Evolutionary conservation across 75 land plant genomes (phyloP), one percentile per base, ranked within the genome.

Genomic region (Cryptomeria japonica): DNA sequence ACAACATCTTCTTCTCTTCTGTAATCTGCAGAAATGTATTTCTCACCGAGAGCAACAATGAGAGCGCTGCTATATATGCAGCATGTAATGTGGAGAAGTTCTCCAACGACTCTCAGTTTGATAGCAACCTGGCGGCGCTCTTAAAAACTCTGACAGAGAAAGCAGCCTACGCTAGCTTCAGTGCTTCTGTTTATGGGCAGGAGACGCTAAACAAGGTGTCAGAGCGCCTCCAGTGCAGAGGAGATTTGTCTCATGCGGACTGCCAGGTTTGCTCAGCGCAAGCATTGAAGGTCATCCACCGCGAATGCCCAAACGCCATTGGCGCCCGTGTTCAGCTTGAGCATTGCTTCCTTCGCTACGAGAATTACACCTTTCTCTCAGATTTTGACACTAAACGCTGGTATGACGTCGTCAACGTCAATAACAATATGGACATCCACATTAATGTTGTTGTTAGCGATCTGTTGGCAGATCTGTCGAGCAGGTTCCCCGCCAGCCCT

Each of bases 261-360:
- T 82, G 84, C 84, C 49, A 18, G 19, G n/a, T 10, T 47, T 82
- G 84, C 41, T 22, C 84, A 10, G 38, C 0, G 22, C 2, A 15
- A 2, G 84, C 6, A 22, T n/a, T 41, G 22, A 25, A 37, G 84
- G 10, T 1, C 42, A 12, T 19, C 41, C 0, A 7, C 2, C 32
- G n/a, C 3, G 31, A 5, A 0, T 82, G 84, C 13, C 84, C 84
- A 4, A 82, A 82, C 14, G 84, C 49, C 49, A 28, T 82, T 19
- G 49, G 84, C 49, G 31, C 84, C n/a, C 49, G 84, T 0, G 41
- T 82, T 44, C 84, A 25, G 84, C 15, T 82, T 49, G 84, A 82
- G 10, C 18, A 37, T 19, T 82, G 16, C 49, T 44, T 82, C 49
- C 38, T 82, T 41, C 84, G 28, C 28, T 82, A 82, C 41, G 84